Conservation (phyloP, 2,329 filamentous ascomycete species). For the Zymoseptoria pseudotritici region DNA sequence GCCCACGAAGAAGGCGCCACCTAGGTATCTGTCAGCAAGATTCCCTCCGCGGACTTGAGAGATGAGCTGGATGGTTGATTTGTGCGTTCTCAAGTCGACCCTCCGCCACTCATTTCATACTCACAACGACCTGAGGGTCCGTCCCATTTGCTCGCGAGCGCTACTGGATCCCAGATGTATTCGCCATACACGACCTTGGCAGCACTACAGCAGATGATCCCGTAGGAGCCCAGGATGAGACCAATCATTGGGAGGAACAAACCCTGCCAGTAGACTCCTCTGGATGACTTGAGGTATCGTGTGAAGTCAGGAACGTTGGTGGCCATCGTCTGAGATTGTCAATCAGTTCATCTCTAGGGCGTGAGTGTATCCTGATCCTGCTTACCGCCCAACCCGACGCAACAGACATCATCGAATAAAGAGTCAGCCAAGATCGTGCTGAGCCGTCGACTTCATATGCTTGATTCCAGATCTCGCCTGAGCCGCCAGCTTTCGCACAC, state of each 20-base stretch:
- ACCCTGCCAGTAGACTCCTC: constrained; percentile 31
- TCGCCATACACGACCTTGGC: constrained; percentile 46
- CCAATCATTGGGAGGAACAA: constrained; percentile 44
- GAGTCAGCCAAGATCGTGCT: constrained; percentile 21
- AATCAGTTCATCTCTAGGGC: constrained; percentile 2
- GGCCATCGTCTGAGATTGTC: constrained; percentile 21
- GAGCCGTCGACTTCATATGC: constrained; percentile 23
- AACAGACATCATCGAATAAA: constrained; percentile 25
- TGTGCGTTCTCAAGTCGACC: too few relatives aligned
- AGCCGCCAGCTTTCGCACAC: constrained; percentile 23
- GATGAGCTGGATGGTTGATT: too few relatives aligned
- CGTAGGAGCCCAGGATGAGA: constrained; percentile 40
- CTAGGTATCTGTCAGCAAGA: too few relatives aligned
- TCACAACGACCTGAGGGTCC: constrained; percentile 23
- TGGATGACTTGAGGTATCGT: constrained; percentile 26
- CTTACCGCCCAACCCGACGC: constrained; percentile 20
- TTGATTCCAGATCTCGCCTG: constrained; percentile 26
- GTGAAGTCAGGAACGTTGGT: constrained; percentile 34
- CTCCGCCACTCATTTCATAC: too few relatives aligned
- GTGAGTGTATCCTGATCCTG: too few relatives aligned
- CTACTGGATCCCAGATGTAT: constrained; percentile 32
- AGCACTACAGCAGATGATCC: constrained; percentile 53
- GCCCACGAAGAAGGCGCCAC: constrained; percentile 28
- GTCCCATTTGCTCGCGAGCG: constrained; percentile 32
- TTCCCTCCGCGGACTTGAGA: too few relatives aligned